A percentile compares a stretch with the other conserved stretches of the same genome.
These are phyloP conservation scores for Oryza coarctata DNA, from an alignment of 176 grass and related monocot genomes.

Conservation along the genomic window DNA sequence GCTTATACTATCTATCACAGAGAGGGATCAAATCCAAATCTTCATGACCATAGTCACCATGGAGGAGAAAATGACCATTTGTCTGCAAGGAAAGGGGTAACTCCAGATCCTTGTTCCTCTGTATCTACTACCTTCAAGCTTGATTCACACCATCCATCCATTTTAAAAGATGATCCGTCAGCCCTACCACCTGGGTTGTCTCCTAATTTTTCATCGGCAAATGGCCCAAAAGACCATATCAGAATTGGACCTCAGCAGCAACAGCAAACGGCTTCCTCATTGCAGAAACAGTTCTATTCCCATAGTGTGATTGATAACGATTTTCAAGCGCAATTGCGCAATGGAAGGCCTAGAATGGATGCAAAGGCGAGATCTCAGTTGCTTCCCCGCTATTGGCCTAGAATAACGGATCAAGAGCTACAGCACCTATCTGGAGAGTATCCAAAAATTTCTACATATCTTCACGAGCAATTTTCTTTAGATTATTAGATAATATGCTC, in stretches of 20 bases:
- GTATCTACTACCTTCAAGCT: constrained; percentile 49
- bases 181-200: constrained; percentile 40
- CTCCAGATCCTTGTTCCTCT: constrained; percentile 51
- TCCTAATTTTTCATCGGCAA: constrained; percentile 47
- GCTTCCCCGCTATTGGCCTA: constrained; percentile 97
- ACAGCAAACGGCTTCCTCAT: constrained; percentile 45
- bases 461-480: constrained; percentile 28
- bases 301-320: constrained; percentile 47
- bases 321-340: constrained; percentile 61
- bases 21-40: constrained; percentile 68
- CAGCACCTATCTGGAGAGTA: constrained; percentile 94
- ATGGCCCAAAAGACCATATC: constrained; percentile 54
- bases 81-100: constrained; percentile 58
- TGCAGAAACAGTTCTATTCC: constrained; percentile 62
- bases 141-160: constrained; percentile 50
- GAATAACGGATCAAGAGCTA: constrained; percentile 95
- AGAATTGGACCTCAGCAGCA: constrained; percentile 52
- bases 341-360: constrained; percentile 85
- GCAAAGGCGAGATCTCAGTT: constrained; percentile 66
- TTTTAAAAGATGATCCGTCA: constrained; percentile 52
- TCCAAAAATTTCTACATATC: constrained; percentile 57
- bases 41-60: constrained; percentile 55
- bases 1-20: constrained; percentile 64
- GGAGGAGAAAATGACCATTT: constrained; percentile 57
- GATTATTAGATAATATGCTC: constrained; percentile 10